Evolutionary conservation across 306 rosid species (phyloP), one percentile per base, ranked within the genome.

Genomic region (Castanea mollissima): DNA sequence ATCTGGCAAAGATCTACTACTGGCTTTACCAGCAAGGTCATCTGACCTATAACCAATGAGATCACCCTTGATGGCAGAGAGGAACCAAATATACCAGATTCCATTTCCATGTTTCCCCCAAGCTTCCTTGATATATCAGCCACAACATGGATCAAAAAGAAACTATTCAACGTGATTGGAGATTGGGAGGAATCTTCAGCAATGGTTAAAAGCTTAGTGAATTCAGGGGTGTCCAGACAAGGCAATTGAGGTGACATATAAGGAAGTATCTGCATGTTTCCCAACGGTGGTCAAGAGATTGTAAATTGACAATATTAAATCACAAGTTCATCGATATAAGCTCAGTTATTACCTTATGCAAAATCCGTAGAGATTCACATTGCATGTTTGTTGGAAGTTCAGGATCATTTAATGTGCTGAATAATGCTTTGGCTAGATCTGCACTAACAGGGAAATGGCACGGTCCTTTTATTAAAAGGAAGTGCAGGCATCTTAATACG

Each of bases 401-500:
- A n/a, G 80, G 80, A 73, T 79, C 85, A 77, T 75, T 86, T 19
- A 88, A 55, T 27, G 74, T 76, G 81, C 76, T 54, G 67, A 85
- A 69, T 71, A 86, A 79, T 60, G 71, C 49, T 55, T 77, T 57
- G 16, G 77, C 35, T 57, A 79, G 23, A 81, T 69, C 54, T 67
- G 74, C 59, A 74, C 21, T 71, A 29, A 81, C 60, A 49, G 87
- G 75, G 80, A 83, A 57, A n/a, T 49, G 82, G 29, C 41, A 73
- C 6, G n/a, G 59, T 71, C 91, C 89, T 85, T 84, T 86, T 74
- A 72, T 70, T 34, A 83, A 75, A 67, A 94, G 59, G 80, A 77
- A 91, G 62, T 41, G 82, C 77, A 94, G 78, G 81, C 98, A 91
- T 85, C 79, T 88, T 83, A 89, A 54, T 12, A 88, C 85, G 11